Base-by-base conservation (phyloP, 2,329 filamentous ascomycete species). In the Scleromitrula shiraiana region DNA sequence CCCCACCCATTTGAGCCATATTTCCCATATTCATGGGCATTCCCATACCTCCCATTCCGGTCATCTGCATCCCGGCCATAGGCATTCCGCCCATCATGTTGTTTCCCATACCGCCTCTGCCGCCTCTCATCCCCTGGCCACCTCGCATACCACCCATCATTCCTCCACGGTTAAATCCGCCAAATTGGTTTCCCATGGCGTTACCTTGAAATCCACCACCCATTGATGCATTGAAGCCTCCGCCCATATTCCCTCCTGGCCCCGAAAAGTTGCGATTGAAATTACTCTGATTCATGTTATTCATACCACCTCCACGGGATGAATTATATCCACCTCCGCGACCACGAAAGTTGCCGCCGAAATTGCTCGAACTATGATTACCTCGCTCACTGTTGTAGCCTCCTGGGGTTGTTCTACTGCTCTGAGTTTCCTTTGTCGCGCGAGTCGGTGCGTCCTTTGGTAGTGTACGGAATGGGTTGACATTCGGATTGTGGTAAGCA, bases 401-500 rank as follows among this genome's bases (percentile, higher is more conserved):
- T 38, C 72, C 69, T 7, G 43, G 63, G 26, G 70, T 65, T 48
- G 71, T 65, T 24, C 79, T 74, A 45, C 80, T 80, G 51, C 78
- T 55, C 73, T 59, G 59, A 36, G 73, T 70, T 36, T 82, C 78
- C 62, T 88, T 83, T 30, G 75, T 82, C 50, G 72, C 74, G 23
- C 86, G 79, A 58, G 77, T 76, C 0, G 87, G 88, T 0, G 85
- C 83, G 64, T 95, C 90, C 69, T 95, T 95, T 15, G 89, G 90
- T 4, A 94, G 70, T 0, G 89, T 96, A 56, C 85, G 83, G 77
- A 95, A 97, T 0, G 90, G 89, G 64, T 97, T 97, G 56, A 77
- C 75, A 40, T 79, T 77, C 0, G 88, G 82, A 54, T 80, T 83
- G 45, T 85, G 85, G 70, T 89, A 96, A 50, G 79, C 78, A 39